Base-by-base conservation (phyloP, 805 yeast species). In the Tetrapisispora nanseiensis region DNA sequence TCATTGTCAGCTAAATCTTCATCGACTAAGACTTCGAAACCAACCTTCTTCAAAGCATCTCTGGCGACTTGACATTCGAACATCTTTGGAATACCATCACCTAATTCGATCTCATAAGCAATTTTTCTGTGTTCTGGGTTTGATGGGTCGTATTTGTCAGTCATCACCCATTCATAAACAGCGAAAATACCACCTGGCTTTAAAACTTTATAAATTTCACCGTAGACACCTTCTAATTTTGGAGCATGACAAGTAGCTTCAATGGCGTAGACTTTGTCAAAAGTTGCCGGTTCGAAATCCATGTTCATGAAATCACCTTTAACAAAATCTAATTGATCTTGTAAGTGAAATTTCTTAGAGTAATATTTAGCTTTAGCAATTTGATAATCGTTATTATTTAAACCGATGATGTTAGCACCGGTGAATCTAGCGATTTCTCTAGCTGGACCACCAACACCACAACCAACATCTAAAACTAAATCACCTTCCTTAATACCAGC, bases 401-500 rank as follows among this genome's bases (percentile, higher is more conserved):
- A 74, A 40, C 98, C 98, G 48, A 84, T 84, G 61, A 90, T 73
- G 55, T 76, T 69, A 68, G 87, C 82, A 56, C 82, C 86, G 40
- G 97, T 82, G 72, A 90, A 90, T 62, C 95, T 78, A 47, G 82
- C 74, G 58, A 90, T 90, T 70, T 92, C 96, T 66, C 97, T 82
- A 19, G 95, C 97, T 57, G 98, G 98, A 33, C 98, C 98, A 62
- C 98, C 98, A 56, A 90, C 95, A 74, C 98, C 98, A 71, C 98
- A 92, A 37, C 98, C 98, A 44, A 90, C 98, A 62, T 90, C 98
- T 54, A 90, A 74, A 15, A 90, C 98, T 59, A 80, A 79, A 86
- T 83, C 84, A 54, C 78, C 75, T 54, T 80, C 83, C 54, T 71
- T 65, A 56, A 90, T 71, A 48, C 83, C 83, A 75, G 89, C 87